Evolutionary conservation across 1,139 yeast genomes (phyloP).

Genomic region (Protomyces inouyei): DNA sequence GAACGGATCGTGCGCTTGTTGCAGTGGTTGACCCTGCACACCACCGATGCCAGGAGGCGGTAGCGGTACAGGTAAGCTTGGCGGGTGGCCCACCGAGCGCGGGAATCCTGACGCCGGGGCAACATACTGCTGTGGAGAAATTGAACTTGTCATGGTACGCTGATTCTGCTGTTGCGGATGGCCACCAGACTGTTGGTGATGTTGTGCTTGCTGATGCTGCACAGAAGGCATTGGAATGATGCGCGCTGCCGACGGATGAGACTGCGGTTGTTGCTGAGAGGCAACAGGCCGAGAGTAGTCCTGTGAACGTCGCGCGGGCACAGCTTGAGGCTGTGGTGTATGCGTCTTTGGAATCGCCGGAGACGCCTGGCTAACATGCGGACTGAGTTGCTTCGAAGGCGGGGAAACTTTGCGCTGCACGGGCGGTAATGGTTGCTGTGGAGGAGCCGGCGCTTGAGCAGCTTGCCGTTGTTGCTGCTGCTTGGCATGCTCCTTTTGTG

Average conservation of each 20-base stretch:
- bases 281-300: neutral
- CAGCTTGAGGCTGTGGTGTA: neutral
- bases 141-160: constrained; percentile 1
- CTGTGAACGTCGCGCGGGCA: neutral
- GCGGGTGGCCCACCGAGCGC: constrained; percentile 12
- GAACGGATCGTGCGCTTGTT: neutral
- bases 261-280: neutral
- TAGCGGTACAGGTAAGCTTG: constrained; percentile 17
- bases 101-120: constrained; percentile 11
- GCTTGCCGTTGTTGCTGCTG: constrained; percentile 1
- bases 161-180: neutral
- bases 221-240: constrained; percentile 6
- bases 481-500: constrained; percentile 40
- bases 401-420: neutral
- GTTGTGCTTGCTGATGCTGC: neutral
- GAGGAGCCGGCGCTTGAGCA: neutral
- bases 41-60: constrained; percentile 24
- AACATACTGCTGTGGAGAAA: constrained; percentile 16
- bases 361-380: neutral
- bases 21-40: neutral
- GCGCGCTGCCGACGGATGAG: constrained; percentile 5
- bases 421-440: neutral
- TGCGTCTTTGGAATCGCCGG: constrained; percentile 9
- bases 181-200: neutral
- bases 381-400: neutral